These are phyloP conservation scores for Ophiorrhiza pumila DNA, from an alignment of 257 asterid genomes.

Conservation along the genomic window DNA sequence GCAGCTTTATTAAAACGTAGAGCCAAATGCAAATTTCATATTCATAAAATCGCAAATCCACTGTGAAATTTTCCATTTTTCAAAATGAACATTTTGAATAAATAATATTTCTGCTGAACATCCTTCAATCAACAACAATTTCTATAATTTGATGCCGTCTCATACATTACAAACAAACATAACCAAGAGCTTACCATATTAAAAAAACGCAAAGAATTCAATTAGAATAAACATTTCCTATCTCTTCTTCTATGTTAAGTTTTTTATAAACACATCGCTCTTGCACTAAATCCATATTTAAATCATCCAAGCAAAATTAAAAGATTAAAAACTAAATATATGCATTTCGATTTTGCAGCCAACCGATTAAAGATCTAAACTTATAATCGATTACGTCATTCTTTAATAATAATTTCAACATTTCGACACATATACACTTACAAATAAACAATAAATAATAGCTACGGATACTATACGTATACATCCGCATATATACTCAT, in stretches of 20 bases:
- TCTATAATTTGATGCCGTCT: neutral
- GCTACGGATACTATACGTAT: neutral
- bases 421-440: too few species aligned
- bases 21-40: neutral
- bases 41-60: neutral
- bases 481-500: neutral
- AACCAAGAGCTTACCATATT: neutral
- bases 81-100: too few species aligned
- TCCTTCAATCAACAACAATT: neutral
- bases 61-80: neutral
- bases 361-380: neutral
- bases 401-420: neutral
- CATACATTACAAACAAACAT: neutral
- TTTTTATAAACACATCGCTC: neutral
- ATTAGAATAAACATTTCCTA: neutral
- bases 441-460: neutral
- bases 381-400: constrained; percentile 3
- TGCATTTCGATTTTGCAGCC: neutral
- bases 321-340: neutral
- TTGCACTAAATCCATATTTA: neutral
- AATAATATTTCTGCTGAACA: neutral
- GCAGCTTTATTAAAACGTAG: neutral
- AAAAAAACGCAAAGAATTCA: neutral
- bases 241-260: neutral
- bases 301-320: neutral